Evolutionary conservation across 345 rosid species (phyloP).

Genomic region (Leavenworthia alabamica): DNA sequence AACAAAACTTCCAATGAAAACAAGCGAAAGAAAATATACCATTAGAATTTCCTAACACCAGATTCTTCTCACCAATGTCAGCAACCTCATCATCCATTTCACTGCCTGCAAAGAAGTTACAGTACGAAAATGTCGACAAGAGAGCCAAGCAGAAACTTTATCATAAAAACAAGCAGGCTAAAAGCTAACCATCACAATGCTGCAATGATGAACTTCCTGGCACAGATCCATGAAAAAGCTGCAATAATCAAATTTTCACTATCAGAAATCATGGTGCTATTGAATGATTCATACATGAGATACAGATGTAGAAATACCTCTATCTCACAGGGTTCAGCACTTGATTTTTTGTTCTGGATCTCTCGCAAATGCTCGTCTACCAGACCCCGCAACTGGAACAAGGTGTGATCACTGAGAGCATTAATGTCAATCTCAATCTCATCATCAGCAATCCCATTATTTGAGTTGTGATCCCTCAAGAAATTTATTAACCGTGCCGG

Average conservation of each 20-base stretch:
- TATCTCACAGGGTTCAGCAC: constrained; percentile 57
- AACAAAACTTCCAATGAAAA: too few relatives aligned
- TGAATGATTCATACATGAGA: background rate
- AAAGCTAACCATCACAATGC: constrained; percentile 56
- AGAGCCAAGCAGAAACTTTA: too few relatives aligned
- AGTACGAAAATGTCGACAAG: too few relatives aligned
- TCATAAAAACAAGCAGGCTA: too few relatives aligned
- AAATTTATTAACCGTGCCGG: constrained; percentile 65
- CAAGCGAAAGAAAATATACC: constrained; percentile 28
- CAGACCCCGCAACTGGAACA: constrained; percentile 62
- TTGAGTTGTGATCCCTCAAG: constrained; percentile 68
- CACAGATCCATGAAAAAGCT: constrained; percentile 60
- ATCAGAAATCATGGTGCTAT: background rate
- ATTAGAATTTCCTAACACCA: constrained; percentile 45
- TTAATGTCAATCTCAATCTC: constrained; percentile 96
- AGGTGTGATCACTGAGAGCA: constrained; percentile 54
- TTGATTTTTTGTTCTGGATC: constrained; percentile 36
- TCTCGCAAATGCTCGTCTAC: constrained; percentile 53
- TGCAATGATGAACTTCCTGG: constrained; percentile 58
- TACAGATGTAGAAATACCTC: constrained; percentile 45
- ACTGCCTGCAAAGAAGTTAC: constrained; percentile 60
- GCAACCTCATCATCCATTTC: constrained; percentile 56
- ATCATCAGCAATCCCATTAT: constrained; percentile 61
- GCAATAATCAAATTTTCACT: constrained; percentile 22
- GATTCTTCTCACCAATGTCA: constrained; percentile 61